Evolutionary conservation across 192 early-diverging fungal genomes (phyloP).

Genomic region (Podila minutissima): DNA sequence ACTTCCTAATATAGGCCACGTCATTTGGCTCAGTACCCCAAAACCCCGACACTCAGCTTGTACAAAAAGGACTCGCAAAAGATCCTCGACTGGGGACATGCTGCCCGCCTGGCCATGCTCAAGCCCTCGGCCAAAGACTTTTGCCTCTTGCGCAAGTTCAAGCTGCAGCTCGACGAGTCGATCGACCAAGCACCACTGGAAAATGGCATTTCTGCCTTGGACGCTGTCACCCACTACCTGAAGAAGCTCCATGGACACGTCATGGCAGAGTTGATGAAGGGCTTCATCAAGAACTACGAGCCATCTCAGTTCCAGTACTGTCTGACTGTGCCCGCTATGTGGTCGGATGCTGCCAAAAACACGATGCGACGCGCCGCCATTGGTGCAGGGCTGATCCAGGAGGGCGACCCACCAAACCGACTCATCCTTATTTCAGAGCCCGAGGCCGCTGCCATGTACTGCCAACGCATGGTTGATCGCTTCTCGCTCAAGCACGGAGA

Average conservation of each 20-base stretch:
- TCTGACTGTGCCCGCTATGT: constrained; percentile 65
- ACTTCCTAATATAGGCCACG: constrained; percentile 41
- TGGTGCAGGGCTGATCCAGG: constrained; percentile 57
- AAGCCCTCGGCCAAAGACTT: constrained; percentile 52
- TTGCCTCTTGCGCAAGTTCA: constrained; percentile 47
- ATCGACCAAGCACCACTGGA: constrained; percentile 35
- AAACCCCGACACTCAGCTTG: constrained; percentile 52
- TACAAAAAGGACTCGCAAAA: constrained; percentile 52
- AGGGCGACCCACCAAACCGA: constrained; percentile 56
- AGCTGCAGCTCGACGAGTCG: constrained; percentile 50
- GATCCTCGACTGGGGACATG: constrained; percentile 58
- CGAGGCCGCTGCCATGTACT: constrained; percentile 66
- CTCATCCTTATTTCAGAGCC: constrained; percentile 62
- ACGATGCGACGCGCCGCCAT: constrained; percentile 62
- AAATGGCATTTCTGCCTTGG: constrained; percentile 38
- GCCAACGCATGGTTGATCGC: constrained; percentile 59
- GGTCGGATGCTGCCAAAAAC: constrained; percentile 61
- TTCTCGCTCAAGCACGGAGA: constrained; percentile 56
- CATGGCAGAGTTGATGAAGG: constrained; percentile 52
- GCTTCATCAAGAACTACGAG: constrained; percentile 52
- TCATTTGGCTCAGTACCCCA: constrained; percentile 53
- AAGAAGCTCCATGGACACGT: constrained; percentile 49
- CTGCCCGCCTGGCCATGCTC: constrained; percentile 37
- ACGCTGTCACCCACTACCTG: constrained; percentile 54
- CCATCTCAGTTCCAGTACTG: constrained; percentile 56